Evolutionary conservation across 1,139 yeast species (phyloP), one percentile per base, ranked within the genome.

Genomic region (Pichia cactophila): DNA sequence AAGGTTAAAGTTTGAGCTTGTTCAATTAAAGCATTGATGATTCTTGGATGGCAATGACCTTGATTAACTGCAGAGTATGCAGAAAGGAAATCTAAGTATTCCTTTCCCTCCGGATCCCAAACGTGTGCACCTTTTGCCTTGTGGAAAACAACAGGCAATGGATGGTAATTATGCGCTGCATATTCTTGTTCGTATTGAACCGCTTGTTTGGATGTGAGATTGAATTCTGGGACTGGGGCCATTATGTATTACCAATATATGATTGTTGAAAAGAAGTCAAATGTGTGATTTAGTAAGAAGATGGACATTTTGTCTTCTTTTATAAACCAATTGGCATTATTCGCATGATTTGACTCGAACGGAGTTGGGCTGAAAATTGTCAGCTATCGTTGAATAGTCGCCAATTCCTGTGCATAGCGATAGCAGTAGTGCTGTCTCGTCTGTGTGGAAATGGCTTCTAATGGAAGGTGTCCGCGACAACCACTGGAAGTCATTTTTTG

Each of bases 21-120:
- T 42, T 89, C 95, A 46, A 81, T 75, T 54, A 92, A 75, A 2
- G 98, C 97, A 44, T 70, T 75, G 54, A 92, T 76, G 65, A 90
- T 90, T 69, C 86, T 83, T 52, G 97, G 97, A 67, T 90, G 97
- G 69, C 97, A 90, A 68, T 90, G 98, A 52, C 98, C 98, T 69
- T 92, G 97, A 73, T 92, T 92, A 40, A 92, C 97, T 12, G 98
- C 97, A 38, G 96, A 88, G 70, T 90, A 90, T 9, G 97, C 96
- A 33, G 94, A 84, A 57, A 89, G 72, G 65, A 89, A 89, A 68
- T 89, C 97, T 58, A 89, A 72, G 66, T 86, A 86, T 63, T 85
- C 88, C 46, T 76, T 83, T 54, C 96, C 97, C 69, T 90, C 97
- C 12, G 97, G 97, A 65, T 92, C 97, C 97, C 97, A 90, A 37